Evolutionary conservation across 2,329 filamentous ascomycete genomes (phyloP).

Genomic region (Geosmithia putterillii): DNA sequence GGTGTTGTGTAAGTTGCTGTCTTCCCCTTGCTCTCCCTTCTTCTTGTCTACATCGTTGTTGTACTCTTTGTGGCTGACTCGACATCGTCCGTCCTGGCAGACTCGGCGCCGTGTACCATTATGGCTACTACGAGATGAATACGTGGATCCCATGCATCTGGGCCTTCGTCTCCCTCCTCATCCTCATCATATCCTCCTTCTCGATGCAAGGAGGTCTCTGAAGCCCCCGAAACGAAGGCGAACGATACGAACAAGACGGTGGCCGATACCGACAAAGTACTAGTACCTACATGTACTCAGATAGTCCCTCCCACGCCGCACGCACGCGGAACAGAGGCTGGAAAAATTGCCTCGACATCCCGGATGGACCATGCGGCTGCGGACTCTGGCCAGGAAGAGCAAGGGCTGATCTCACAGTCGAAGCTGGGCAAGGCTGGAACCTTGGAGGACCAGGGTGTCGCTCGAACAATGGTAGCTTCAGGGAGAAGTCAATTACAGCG

Average conservation of each 20-base stretch:
- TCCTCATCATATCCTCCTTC: slow-evolving; percentile 78
- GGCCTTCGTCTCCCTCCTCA: slow-evolving; percentile 72
- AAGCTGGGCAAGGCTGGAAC: no score
- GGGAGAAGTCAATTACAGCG: no score
- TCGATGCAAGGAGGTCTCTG: slow-evolving; percentile 83
- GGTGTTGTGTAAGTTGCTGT: slow-evolving; percentile 56
- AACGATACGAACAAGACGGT: background rate
- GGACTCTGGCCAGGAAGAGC: no score
- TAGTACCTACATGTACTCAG: no score
- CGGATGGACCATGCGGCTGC: no score
- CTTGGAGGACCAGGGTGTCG: no score
- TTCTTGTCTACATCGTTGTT: background rate
- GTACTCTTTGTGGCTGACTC: slow-evolving; percentile 8
- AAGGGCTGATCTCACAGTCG: no score
- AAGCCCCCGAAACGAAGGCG: slow-evolving; percentile 9
- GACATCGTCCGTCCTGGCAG: slow-evolving; percentile 30
- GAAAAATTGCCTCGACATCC: no score
- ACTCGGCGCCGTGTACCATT: slow-evolving; percentile 66
- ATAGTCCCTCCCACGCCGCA: no score
- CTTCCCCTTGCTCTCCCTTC: background rate
- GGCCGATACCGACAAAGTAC: no score
- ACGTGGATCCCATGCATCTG: slow-evolving; percentile 90
- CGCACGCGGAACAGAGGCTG: no score
- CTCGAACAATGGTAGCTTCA: no score
- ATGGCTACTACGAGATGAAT: slow-evolving; percentile 80